phyloP scores from a whole-genome alignment of 2,329 filamentous ascomycete species.

The Gaeumannomyces tritici region DNA sequence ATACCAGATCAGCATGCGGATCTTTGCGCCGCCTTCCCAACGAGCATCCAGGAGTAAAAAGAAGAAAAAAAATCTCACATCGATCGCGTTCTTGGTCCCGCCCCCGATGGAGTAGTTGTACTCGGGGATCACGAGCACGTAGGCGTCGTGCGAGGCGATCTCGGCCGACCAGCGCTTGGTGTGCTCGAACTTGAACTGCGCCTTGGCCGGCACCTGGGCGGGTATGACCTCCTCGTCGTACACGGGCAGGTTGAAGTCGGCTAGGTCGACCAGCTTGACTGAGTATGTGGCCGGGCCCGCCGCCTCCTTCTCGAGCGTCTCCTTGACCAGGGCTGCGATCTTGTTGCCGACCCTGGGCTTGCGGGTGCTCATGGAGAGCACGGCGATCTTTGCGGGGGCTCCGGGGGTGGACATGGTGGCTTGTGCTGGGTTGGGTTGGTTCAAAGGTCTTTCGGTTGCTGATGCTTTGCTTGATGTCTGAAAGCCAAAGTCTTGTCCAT shows the following conservation, averaged over 20 bases:
- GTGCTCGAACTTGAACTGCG: slow-evolving; percentile 28
- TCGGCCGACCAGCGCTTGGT: slow-evolving; percentile 32
- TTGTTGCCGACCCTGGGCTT: slow-evolving; percentile 21
- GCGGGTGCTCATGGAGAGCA: slow-evolving; percentile 27
- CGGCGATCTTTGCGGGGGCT: slow-evolving; percentile 16
- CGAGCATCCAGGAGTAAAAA: too few relatives aligned
- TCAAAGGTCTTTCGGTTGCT: too few relatives aligned
- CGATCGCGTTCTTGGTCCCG: slow-evolving; percentile 50
- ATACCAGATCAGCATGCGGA: neutral
- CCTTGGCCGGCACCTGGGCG: slow-evolving; percentile 21
- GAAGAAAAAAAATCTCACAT: too few relatives aligned
- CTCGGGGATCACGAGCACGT: slow-evolving; percentile 40
- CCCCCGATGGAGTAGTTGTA: slow-evolving; percentile 48
- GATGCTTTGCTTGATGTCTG: neutral
- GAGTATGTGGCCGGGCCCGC: neutral
- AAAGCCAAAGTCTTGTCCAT: neutral
- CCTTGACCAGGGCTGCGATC: slow-evolving; percentile 22
- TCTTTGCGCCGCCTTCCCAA: too few relatives aligned
- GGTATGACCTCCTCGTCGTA: slow-evolving; percentile 32
- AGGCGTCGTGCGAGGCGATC: slow-evolving; percentile 33
- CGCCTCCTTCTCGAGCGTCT: slow-evolving; percentile 6
- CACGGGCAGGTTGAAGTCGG: slow-evolving; percentile 30
- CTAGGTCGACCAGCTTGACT: slow-evolving; percentile 20
- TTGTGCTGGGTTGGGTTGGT: neutral
- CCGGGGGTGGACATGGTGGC: neutral